Percentiles rank a stretch among this genome's conserved stretches.
Conservation (phyloP, 2,329 filamentous ascomycete genomes). For the Cytospora chrysosperma region DNA sequence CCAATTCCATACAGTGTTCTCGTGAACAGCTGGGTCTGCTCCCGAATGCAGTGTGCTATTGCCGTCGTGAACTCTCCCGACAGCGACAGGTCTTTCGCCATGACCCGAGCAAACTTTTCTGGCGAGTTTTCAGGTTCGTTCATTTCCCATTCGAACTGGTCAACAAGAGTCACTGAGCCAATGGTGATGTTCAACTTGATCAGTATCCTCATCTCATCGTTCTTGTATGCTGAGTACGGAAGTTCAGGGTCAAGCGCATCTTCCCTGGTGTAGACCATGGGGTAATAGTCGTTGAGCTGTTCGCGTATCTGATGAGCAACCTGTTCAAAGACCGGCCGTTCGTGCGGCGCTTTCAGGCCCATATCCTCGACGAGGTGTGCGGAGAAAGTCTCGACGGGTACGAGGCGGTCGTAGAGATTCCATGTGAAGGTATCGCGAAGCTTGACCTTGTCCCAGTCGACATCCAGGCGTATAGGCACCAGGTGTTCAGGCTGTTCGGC, state of each 20-base stretch:
- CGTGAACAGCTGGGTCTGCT: slow-evolving; percentile 92
- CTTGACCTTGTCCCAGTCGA: slow-evolving; percentile 94
- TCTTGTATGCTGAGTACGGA: slow-evolving; percentile 93
- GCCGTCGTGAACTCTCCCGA: slow-evolving; percentile 96
- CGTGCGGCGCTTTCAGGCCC: slow-evolving; percentile 70
- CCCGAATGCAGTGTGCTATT: slow-evolving; percentile 95
- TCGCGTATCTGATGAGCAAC: slow-evolving; percentile 73
- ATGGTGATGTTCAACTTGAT: slow-evolving; percentile 98
- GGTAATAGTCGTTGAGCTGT: slow-evolving; percentile 90
- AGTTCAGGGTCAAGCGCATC: slow-evolving; percentile 86
- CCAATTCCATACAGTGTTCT: slow-evolving; percentile 90
- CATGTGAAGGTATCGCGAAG: slow-evolving; percentile 97
- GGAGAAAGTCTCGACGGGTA: slow-evolving; percentile 78
- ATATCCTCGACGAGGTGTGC: slow-evolving; percentile 91
- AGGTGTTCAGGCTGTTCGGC: slow-evolving; percentile 89
- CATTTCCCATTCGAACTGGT: slow-evolving; percentile 99
- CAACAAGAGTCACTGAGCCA: slow-evolving; percentile 86
- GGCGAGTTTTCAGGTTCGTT: slow-evolving; percentile 93
- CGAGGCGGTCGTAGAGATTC: slow-evolving; percentile 90
- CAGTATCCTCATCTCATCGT: slow-evolving; percentile 96
- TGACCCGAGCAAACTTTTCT: slow-evolving; percentile 87
- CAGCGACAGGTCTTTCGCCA: slow-evolving; percentile 86
- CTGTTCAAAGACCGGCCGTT: slow-evolving; percentile 61
- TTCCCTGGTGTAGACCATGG: slow-evolving; percentile 85
- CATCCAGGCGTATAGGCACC: slow-evolving; percentile 85